phyloP scores from a whole-genome alignment of 2,329 filamentous ascomycete genomes.

The Fonsecaea pedrosoi region DNA sequence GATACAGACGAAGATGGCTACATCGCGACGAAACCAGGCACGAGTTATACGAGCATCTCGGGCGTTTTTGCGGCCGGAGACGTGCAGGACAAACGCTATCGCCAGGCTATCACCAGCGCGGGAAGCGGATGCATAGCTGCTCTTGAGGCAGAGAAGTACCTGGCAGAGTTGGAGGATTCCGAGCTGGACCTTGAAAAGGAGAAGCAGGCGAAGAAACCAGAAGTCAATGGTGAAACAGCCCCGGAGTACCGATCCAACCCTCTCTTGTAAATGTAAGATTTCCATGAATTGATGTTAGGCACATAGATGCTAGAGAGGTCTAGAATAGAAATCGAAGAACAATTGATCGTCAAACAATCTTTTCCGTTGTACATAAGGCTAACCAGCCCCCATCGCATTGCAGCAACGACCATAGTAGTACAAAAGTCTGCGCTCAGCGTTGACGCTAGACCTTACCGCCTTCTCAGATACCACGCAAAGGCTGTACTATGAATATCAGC shows the following conservation, averaged over 20 bases:
- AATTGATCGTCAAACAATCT: background rate
- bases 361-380: slow-evolving; percentile 8
- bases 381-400: slow-evolving; percentile 18
- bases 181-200: slow-evolving; percentile 51
- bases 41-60: slow-evolving; percentile 82
- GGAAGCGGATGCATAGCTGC: slow-evolving; percentile 95
- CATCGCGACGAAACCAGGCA: slow-evolving; percentile 85
- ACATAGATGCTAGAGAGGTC: slow-evolving; percentile 1
- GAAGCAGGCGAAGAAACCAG: slow-evolving; percentile 56
- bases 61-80: slow-evolving; percentile 97
- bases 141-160: slow-evolving; percentile 91
- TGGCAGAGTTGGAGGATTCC: slow-evolving; percentile 74
- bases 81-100: slow-evolving; percentile 97
- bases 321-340: background rate
- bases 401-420: slow-evolving; percentile 19
- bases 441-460: slow-evolving; percentile 62
- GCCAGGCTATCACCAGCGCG: slow-evolving; percentile 96
- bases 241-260: slow-evolving; percentile 71
- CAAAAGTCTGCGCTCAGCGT: background rate
- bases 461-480: slow-evolving; percentile 91
- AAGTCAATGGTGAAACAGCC: slow-evolving; percentile 59
- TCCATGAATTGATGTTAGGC: background rate
- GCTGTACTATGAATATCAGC: slow-evolving; percentile 76
- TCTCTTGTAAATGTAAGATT: slow-evolving; percentile 55
- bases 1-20: slow-evolving; percentile 90